Conservation (phyloP, 768 basidiomycete genomes). For the Butyriboletus loyo region DNA sequence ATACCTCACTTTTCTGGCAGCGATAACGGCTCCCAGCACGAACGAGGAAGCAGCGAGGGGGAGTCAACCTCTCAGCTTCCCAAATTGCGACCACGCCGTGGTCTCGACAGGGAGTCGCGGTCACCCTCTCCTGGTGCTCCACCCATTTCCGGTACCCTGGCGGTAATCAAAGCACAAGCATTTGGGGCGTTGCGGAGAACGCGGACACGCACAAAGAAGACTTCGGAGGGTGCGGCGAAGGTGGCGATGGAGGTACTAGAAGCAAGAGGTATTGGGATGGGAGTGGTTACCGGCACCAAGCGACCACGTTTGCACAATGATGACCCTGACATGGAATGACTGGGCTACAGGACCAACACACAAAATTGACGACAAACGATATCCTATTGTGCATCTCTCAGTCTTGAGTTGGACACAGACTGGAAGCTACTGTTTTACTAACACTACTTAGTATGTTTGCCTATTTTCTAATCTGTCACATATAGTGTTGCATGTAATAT, state of each 20-base stretch:
- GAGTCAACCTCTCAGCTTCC: slow-evolving; percentile 42
- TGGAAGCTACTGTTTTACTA: slow-evolving; percentile 31
- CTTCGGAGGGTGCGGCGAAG: slow-evolving; percentile 66
- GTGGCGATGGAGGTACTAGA: slow-evolving; percentile 81
- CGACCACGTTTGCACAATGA: slow-evolving; percentile 50
- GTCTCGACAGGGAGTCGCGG: slow-evolving; percentile 43
- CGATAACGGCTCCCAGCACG: slow-evolving; percentile 51
- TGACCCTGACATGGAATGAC: slow-evolving; percentile 44
- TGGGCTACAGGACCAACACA: slow-evolving; percentile 9
- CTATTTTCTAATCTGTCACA: slow-evolving; percentile 34
- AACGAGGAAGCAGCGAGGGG: slow-evolving; percentile 55
- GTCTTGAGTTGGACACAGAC: slow-evolving; percentile 26
- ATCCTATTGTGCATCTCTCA: slow-evolving; percentile 29
- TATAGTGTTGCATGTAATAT: slow-evolving; percentile 39
- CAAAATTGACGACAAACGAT: slow-evolving; percentile 22
- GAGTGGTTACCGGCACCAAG: slow-evolving; percentile 36
- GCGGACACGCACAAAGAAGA: slow-evolving; percentile 67
- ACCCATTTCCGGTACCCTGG: slow-evolving; percentile 73
- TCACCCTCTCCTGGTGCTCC: slow-evolving; percentile 47
- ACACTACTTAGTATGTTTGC: slow-evolving; percentile 30
- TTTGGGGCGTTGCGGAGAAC: slow-evolving; percentile 83
- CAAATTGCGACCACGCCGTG: slow-evolving; percentile 48
- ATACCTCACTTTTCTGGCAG: slow-evolving; percentile 48
- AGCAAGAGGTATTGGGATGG: slow-evolving; percentile 68
- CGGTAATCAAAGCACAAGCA: slow-evolving; percentile 88